Evolutionary conservation across 495 filamentous ascomycete species (phyloP).

Genomic region (Aspergillus campestris): DNA sequence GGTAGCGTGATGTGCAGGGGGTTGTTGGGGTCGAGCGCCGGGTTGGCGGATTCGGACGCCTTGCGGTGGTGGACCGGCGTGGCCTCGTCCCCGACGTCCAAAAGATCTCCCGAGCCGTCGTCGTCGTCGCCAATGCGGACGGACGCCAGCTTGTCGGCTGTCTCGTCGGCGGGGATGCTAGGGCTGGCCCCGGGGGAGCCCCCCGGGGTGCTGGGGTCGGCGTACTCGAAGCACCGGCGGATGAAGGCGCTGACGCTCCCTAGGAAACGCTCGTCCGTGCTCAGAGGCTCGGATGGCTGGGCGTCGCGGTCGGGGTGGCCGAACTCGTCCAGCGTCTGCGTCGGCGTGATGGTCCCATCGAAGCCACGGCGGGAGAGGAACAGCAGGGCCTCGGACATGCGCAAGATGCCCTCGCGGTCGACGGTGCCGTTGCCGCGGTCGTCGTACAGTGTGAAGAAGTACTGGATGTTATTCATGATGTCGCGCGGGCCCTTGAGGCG

Average conservation of each 20-base stretch:
- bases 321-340: slow-evolving; percentile 29
- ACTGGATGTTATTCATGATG: slow-evolving; percentile 94
- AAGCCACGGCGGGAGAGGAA: slow-evolving; percentile 86
- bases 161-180: slow-evolving; percentile 16
- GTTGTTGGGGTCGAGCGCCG: slow-evolving; percentile 82
- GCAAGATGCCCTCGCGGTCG: slow-evolving; percentile 91
- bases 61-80: slow-evolving; percentile 14
- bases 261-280: slow-evolving; percentile 70
- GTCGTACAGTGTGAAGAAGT: slow-evolving; percentile 96
- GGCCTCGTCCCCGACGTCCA: slow-evolving; percentile 43
- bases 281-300: slow-evolving; percentile 29
- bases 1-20: slow-evolving; percentile 94
- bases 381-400: slow-evolving; percentile 87
- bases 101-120: slow-evolving; percentile 51
- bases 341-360: slow-evolving; percentile 57
- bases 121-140: slow-evolving; percentile 78
- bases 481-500: slow-evolving; percentile 85
- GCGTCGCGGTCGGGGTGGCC: slow-evolving; percentile 14
- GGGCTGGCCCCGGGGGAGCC: slow-evolving; percentile 6
- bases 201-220: slow-evolving; percentile 77
- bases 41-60: slow-evolving; percentile 54
- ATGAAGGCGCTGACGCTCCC: slow-evolving; percentile 93
- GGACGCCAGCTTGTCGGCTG: slow-evolving; percentile 43
- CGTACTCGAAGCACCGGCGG: slow-evolving; percentile 93
- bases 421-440: slow-evolving; percentile 86